Evolutionary conservation across 179 eudicot species (phyloP), one percentile per base, ranked within the genome.

Genomic region (Beta lomatogona): DNA sequence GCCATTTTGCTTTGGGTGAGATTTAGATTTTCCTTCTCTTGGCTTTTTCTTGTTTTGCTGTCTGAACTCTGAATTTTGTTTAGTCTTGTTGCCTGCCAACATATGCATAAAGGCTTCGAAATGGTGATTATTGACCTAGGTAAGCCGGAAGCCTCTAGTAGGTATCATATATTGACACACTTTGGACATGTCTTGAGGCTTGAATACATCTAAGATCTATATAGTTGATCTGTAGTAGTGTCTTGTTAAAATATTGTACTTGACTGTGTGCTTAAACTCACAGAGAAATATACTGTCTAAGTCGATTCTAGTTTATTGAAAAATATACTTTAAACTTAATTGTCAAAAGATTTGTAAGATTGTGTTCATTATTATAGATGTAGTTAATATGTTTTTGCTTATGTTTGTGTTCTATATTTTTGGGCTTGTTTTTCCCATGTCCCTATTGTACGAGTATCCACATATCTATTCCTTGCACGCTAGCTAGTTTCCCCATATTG

Each of bases 1-100:
- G 95, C 82, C 99, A 97, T 89, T 97, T 97, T 89, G 99, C 92
- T 71, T 83, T 97, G 86, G 97, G 98, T 93, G 82, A 82, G 93
- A 77, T 83, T 54, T 48, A 41, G 70, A 4, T 12, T 57, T n/a
- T 22, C 75, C 16, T 16, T 16, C 21, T 53, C 21, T 71, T 5
- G 28, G 3, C 66, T 55, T n/a, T 25, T 13, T 16, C 25, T 61
- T 57, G 46, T 14, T 9, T 55, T 73, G 28, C 67, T 63, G 4
- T 63, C 31, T 21, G 28, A 25, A 25, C 28, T 25, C 28, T 25
- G 52, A 48, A 48, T 9, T 48, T 54, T 46, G 19, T 55, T 45
- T 64, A 16, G 5, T 65, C 11, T 48, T 64, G 15, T 21, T 50
- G 31, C 7, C 25, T 25, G 15, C 52, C 65, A 48, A 46, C 14